Evolutionary conservation across 495 filamentous ascomycete species (phyloP).

Genomic region (Staphylotrichum longicolle): DNA sequence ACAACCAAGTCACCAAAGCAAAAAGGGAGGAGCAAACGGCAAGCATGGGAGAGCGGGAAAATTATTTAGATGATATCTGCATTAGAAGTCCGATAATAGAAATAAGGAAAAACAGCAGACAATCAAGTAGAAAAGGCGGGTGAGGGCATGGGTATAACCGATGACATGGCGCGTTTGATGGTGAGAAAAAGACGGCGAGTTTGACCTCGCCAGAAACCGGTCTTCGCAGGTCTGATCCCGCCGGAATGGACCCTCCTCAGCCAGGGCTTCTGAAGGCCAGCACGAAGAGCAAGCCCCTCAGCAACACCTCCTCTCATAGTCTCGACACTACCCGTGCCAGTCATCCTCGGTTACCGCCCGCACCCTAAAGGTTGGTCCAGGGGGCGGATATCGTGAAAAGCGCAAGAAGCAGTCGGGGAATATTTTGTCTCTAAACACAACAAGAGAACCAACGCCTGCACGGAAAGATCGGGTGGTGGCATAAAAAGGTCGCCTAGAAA

Average conservation of each 20-base stretch:
- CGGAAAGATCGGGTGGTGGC: constrained; percentile 32
- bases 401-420: constrained; percentile 35
- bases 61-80: constrained; percentile 52
- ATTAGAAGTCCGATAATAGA: constrained; percentile 56
- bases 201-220: neutral
- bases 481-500: constrained; percentile 22
- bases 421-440: constrained; percentile 41
- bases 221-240: no score
- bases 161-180: constrained; percentile 13
- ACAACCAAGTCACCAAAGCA: no score
- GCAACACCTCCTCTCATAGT: neutral
- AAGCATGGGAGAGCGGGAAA: constrained; percentile 22
- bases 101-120: constrained; percentile 39
- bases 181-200: constrained; percentile 5
- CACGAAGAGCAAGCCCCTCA: no score
- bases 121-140: constrained; percentile 32
- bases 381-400: constrained; percentile 34
- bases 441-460: constrained; percentile 41
- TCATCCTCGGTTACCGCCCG: constrained; percentile 28
- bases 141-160: constrained; percentile 28
- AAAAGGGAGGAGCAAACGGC: no score
- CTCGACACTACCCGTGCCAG: constrained; percentile 11
- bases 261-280: no score
- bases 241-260: no score
- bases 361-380: constrained; percentile 25